Conservation (phyloP, 176 grass and related monocot genomes). For the Ensete ventricosum region DNA sequence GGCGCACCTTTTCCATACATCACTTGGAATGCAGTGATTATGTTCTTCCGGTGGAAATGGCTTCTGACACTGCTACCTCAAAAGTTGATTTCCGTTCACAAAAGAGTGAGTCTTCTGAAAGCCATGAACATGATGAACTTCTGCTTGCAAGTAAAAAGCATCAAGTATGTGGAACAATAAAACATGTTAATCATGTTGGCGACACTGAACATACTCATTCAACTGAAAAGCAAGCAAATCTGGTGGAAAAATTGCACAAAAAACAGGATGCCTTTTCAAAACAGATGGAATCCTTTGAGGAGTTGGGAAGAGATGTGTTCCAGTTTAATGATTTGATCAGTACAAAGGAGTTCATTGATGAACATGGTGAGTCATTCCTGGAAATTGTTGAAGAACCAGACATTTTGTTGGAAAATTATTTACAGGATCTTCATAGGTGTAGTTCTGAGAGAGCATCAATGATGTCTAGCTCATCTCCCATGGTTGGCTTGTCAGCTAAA, state of each 20-base stretch:
- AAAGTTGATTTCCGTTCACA: constrained; percentile 10
- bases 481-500: neutral
- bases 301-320: neutral
- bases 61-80: constrained; percentile 20
- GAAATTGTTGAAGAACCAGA: constrained; percentile 9
- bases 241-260: constrained; percentile 2
- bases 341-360: neutral
- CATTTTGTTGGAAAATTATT: constrained; percentile 6
- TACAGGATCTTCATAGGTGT: neutral
- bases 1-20: constrained; percentile 80
- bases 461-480: neutral
- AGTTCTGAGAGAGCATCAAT: neutral
- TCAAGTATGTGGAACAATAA: neutral
- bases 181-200: neutral
- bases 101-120: constrained; percentile 19
- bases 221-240: neutral
- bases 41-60: constrained; percentile 32
- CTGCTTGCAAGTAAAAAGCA: neutral
- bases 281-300: neutral
- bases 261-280: neutral
- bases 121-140: constrained; percentile 11
- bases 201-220: neutral
- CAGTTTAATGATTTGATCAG: neutral
- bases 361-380: neutral
- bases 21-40: constrained; percentile 60